Percentiles rank a stretch among this genome's conserved stretches.
These are phyloP conservation scores for Xylariaceae sp. DNA, from an alignment of 2,329 filamentous ascomycete genomes.

Conservation along the genomic window DNA sequence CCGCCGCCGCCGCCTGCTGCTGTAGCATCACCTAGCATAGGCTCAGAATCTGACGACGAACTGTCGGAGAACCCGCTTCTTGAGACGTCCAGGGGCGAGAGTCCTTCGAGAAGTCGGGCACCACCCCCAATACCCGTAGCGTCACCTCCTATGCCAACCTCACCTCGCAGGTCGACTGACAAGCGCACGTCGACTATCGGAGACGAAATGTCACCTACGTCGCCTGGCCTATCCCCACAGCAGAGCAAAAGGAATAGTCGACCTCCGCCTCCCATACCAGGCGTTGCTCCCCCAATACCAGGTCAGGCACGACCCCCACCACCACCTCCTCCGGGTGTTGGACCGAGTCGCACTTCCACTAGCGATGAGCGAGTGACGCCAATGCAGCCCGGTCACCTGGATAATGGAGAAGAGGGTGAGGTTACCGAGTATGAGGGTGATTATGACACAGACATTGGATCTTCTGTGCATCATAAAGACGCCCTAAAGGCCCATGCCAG, in stretches of 20 bases:
- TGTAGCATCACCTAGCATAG: conserved; percentile 64
- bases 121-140: conserved; percentile 44
- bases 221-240: conserved; percentile 33
- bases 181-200: conserved; percentile 34
- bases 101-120: conserved; percentile 34
- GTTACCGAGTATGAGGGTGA: conserved; percentile 95
- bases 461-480: conserved; percentile 91
- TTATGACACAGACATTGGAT: conserved; percentile 95
- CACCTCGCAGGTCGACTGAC: conserved; percentile 35
- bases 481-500: conserved; percentile 78
- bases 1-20: conserved; percentile 50
- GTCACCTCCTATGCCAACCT: conserved; percentile 43
- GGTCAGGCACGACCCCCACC: conserved; percentile 60
- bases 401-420: conserved; percentile 68
- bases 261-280: conserved; percentile 58
- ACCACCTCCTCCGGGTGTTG: conserved; percentile 57
- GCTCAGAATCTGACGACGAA: conserved; percentile 88
- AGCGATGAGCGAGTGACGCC: conserved; percentile 48
- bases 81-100: conserved; percentile 37
- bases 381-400: conserved; percentile 37
- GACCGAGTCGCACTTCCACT: conserved; percentile 56
- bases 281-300: conserved; percentile 45
- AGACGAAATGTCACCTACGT: conserved; percentile 36
- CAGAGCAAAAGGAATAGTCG: conserved; percentile 54
- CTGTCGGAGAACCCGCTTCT: conserved; percentile 54